phyloP scores from a whole-genome alignment of 169 alveolate species.

The Cryptosporidium ubiquitum region DNA sequence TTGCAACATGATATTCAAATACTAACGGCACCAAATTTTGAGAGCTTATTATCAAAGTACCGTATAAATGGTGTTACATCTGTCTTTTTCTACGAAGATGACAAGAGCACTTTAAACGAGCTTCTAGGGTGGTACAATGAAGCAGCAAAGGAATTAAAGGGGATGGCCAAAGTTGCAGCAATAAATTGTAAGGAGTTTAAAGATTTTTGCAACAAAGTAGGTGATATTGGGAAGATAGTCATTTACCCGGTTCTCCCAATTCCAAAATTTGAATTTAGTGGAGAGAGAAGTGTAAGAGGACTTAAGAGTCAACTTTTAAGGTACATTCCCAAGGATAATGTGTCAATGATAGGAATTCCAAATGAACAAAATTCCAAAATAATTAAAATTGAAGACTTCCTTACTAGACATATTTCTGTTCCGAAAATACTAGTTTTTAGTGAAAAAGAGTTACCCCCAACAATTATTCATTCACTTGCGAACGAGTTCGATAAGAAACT shows the following conservation, averaged over 20 bases:
- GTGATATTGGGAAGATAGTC: constrained; percentile 80
- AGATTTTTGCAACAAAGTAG: constrained; percentile 81
- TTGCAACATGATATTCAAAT: constrained; percentile 65
- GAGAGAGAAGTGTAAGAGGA: constrained; percentile 75
- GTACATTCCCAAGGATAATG: constrained; percentile 78
- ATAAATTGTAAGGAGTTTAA: constrained; percentile 83
- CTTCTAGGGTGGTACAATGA: constrained; percentile 80
- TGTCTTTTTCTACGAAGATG: constrained; percentile 82
- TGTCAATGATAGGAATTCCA: constrained; percentile 49
- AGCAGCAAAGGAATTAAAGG: constrained; percentile 85
- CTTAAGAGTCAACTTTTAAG: constrained; percentile 78
- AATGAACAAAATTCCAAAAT: constrained; percentile 74
- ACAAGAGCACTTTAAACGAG: constrained; percentile 76
- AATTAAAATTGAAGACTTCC: constrained; percentile 81
- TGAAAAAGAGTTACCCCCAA: constrained; percentile 83
- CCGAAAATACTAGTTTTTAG: constrained; percentile 87
- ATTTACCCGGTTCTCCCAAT: constrained; percentile 87
- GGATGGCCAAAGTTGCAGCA: constrained; percentile 86
- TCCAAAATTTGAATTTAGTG: constrained; percentile 81
- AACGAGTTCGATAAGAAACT: constrained; percentile 82
- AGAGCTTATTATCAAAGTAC: constrained; percentile 77
- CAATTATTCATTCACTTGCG: constrained; percentile 83
- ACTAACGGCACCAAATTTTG: constrained; percentile 76
- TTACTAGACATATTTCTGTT: constrained; percentile 83
- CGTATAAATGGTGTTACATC: constrained; percentile 81